Evolutionary conservation across 495 filamentous ascomycete genomes (phyloP), one percentile per base, ranked within the genome.

Genomic region (Parathielavia hyrcaniae): DNA sequence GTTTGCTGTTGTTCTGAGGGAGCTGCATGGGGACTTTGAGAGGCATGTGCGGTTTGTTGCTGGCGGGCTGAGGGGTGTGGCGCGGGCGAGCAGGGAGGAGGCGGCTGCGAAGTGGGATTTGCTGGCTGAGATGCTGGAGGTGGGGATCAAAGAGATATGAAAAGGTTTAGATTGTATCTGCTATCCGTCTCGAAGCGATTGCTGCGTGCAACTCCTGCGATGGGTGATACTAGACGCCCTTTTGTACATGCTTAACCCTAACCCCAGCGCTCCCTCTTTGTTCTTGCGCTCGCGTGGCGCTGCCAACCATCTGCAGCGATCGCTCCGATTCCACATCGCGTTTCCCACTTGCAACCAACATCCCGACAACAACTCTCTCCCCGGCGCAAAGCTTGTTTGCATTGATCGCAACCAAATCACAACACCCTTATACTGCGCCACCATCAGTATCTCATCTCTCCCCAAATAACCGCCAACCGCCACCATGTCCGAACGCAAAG

Each of bases 401-500:
- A 38, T 38, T 11, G 2, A 11, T 14, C 35, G 35, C 35, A 38
- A 38, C 35, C 35, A 6, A n/a, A 32, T 14, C 20, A 11, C 30
- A 47, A 23, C 22, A n/a, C n/a, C n/a, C n/a, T n/a, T n/a, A 30
- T 30, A 34, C 13, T 17, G 17, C 46, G 17, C 4, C 26, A n/a
- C 17, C 26, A 9, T 1, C 10, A 10, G 17, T 10, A 23, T 10
- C 0, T 19, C 17, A 49, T 11, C 35, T 11, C 35, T 38, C 2
- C 14, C 13, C 20, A 30, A 48, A 16, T 19, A 48, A 16, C 23
- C 13, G 9, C 20, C 36, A 32, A 12, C 49, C 40, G 34, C 50
- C 59, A 43, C 43, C 30, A 96, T 96, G 91, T 95, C 91, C 70
- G 91, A 96, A 78, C 88, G 90, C 67, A 95, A 95, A 78, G 90